Base-by-base conservation (phyloP, 1,284 basidiomycete species). In the Crocinoboletus sp. region DNA sequence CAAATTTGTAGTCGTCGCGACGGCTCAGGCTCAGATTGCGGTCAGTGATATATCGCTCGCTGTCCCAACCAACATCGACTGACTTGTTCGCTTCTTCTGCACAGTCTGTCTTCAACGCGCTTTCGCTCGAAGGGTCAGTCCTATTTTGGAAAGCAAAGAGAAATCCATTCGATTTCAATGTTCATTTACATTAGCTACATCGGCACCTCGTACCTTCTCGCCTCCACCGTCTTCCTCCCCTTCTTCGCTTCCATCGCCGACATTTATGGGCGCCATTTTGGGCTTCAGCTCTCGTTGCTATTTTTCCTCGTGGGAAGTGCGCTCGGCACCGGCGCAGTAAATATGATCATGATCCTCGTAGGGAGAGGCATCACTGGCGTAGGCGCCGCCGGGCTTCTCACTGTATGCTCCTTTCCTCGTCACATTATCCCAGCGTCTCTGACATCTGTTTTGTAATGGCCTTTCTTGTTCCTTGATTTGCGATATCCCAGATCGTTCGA, bases 211-310 rank as follows among this genome's bases (percentile, higher is more conserved):
- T 77, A 77, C 45, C 61, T 77, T 24, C 61, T 77, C 16, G 71
- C 75, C 0, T 74, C 74, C 20, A 76, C 76, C 6, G 72, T 76
- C 28, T 77, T 77, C 54, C 59, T 77, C 5, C 74, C 74, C 2
- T 51, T 77, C 10, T 77, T 74, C 39, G 76, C 71, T 0, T 72
- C 71, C 2, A 48, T 77, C 6, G 69, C 74, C 6, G 74, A 75
- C n/a, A 68, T 70, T 50, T 65, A 65, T 59, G 76, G 75, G 5
- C 68, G 75, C 0, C 69, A 77, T 50, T 65, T 61, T 49, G 66
- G 72, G 6, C 59, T 76, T 28, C 74, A 77, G 48, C 19, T 70
- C 1, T 63, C 71, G 1, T 51, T 77, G 6, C 12, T 73, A 9
- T 57, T 74, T 44, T 77, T 77, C 54, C 56, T 73, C 16, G 39